A percentile compares a stretch with the other conserved stretches of the same genome.
Conservation (phyloP, 2,329 filamentous ascomycete genomes). For the Dactylellina parvicollis region DNA sequence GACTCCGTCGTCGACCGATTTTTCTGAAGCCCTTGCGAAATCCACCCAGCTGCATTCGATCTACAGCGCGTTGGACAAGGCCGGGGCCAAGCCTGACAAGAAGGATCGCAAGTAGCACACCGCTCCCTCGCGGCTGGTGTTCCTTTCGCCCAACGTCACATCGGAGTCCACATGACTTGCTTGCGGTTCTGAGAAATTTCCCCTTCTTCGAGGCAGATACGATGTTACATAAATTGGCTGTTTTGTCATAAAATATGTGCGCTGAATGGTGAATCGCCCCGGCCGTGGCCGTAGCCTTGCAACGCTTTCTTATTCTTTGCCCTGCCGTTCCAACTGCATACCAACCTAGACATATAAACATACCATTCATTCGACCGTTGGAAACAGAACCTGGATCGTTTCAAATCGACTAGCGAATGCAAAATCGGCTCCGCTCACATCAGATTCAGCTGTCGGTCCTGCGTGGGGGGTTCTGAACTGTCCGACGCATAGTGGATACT, state of each 20-base stretch:
- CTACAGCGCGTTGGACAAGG: constrained; percentile 9
- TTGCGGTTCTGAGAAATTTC: neutral
- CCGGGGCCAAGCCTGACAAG: constrained; percentile 48
- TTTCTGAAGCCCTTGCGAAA: constrained; percentile 23
- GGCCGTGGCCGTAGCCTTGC: neutral
- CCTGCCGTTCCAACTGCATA: constrained; percentile 14
- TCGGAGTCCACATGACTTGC: constrained; percentile 49
- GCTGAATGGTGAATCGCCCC: constrained; percentile 20
- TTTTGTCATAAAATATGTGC: constrained; percentile 16
- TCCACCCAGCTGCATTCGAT: constrained; percentile 34
- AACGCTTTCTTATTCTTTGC: constrained; percentile 13
- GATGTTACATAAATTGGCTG: constrained; percentile 26
- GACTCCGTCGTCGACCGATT: constrained; percentile 1
- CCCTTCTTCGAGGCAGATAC: constrained; percentile 42
- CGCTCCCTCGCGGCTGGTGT: constrained; percentile 10
- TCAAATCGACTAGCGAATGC: constrained; percentile 11
- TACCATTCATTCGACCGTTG: constrained; percentile 33
- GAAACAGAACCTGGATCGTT: constrained; percentile 28
- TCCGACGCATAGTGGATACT: constrained; percentile 36
- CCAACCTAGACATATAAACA: constrained; percentile 33
- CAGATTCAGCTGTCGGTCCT: constrained; percentile 3
- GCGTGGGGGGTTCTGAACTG: constrained; percentile 30
- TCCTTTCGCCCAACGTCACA: constrained; percentile 49
- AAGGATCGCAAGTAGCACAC: constrained; percentile 49
- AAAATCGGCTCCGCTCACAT: constrained; percentile 16